Evolutionary conservation across 2,329 filamentous ascomycete species (phyloP), one percentile per base, ranked within the genome.

Genomic region (Xylariaceae sp.): DNA sequence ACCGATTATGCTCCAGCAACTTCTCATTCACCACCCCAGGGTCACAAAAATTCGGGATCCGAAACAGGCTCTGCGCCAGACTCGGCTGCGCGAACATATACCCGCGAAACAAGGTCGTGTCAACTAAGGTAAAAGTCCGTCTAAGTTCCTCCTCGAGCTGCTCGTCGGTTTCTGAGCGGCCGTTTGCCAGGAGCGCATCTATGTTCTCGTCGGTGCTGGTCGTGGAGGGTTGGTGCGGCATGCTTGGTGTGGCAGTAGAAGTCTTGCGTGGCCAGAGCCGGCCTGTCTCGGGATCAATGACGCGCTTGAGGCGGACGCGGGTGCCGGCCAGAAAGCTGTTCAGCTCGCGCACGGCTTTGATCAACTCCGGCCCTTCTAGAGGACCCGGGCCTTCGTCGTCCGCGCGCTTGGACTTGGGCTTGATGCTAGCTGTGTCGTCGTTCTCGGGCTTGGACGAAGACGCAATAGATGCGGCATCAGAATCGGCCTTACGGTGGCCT

Each of bases 41-140:
- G 58, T 98, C 92, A 65, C 93, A 97, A 63, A 96, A 97, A 64
- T 98, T 98, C 61, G 91, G 85, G 41, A 97, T 88, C 20, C 93
- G 89, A 70, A 98, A 97, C 0, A 98, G 77, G 0, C 91, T 88
- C 2, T 88, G 87, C 3, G 90, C 90, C 10, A 98, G 74, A 5
- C 85, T 82, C 4, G 93, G 92, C 6, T 83, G 84, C 4, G 86
- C 89, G 60, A 92, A 89, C 91, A 98, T 97, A 65, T 95, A 94
- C 0, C 89, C 86, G 14, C 92, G 82, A 72, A 98, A 97, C 0
- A 98, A 76, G 1, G 91, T 92, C 1, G 93, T 98, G 62, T 98
- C 93, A 6, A 97, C 89, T 2, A 96, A 71, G 40, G 80, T 84
- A 27, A 93, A 95, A 1, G 86, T 89, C 29, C 83, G 77, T 11